These are phyloP conservation scores for Grifola frondosa DNA, from an alignment of 1,284 basidiomycete species.

Conservation along the genomic window DNA sequence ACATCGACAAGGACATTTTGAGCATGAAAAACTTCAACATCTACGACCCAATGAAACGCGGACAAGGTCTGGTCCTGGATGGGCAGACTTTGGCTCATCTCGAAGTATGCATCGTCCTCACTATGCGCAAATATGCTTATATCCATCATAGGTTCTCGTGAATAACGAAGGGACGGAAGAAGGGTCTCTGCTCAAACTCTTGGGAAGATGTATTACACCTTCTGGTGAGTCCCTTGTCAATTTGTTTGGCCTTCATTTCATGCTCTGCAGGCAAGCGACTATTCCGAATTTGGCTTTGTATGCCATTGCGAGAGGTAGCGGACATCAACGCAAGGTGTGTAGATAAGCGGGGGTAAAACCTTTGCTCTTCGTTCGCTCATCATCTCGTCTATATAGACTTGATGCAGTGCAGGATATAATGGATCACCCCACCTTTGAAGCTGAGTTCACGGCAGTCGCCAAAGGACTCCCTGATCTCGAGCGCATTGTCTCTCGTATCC, in stretches of 20 bases:
- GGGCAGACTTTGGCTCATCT: conserved; percentile 93
- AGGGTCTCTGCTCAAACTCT: conserved; percentile 80
- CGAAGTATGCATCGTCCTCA: conserved; percentile 53
- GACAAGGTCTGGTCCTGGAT: conserved; percentile 82
- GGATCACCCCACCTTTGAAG: conserved; percentile 71
- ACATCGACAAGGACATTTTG: conserved; percentile 91
- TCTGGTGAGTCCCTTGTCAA: conserved; percentile 61
- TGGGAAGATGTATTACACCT: conserved; percentile 86
- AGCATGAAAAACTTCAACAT: conserved; percentile 96
- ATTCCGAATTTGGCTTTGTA: conserved; percentile 92
- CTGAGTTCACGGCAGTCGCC: conserved; percentile 69
- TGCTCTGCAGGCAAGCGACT: conserved; percentile 75
- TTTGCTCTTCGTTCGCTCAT: too few relatives aligned
- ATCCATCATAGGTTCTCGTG: conserved; percentile 58
- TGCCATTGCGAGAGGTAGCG: conserved; percentile 76
- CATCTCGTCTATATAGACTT: conserved; percentile 48
- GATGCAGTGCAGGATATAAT: conserved; percentile 93
- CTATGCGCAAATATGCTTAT: neutral
- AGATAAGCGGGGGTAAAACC: too few relatives aligned
- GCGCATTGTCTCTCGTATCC: conserved; percentile 89
- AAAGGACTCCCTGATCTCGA: conserved; percentile 91
- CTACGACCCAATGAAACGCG: conserved; percentile 90
- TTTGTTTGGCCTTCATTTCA: too few relatives aligned
- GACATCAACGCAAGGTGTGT: conserved; percentile 85
- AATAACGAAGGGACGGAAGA: conserved; percentile 92